Evolutionary conservation across 2,329 filamentous ascomycete species (phyloP).

Genomic region (Colletotrichum sp.): DNA sequence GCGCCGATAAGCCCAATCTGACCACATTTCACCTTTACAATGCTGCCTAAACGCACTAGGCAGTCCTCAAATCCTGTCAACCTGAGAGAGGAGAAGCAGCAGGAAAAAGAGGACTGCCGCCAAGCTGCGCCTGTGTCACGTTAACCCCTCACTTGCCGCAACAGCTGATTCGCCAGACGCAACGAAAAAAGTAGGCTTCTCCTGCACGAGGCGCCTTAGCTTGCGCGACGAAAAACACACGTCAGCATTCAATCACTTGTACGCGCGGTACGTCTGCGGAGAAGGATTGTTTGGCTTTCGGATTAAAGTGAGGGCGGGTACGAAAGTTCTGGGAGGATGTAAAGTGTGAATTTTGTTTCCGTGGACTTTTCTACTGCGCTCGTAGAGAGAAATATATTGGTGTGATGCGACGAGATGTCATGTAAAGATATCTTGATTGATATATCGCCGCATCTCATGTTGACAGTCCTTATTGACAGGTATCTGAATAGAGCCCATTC

Average conservation of each 20-base stretch:
- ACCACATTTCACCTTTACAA: background rate
- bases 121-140: background rate
- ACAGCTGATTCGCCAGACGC: background rate
- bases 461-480: too few relatives aligned
- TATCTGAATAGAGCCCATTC: too few relatives aligned
- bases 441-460: too few relatives aligned
- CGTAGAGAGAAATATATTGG: too few relatives aligned
- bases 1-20: background rate
- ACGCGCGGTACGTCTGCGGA: background rate
- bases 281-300: background rate
- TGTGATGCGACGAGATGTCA: too few relatives aligned
- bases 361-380: too few relatives aligned
- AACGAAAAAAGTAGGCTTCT: background rate
- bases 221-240: background rate
- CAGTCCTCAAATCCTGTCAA: background rate
- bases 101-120: background rate
- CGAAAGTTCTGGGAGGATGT: background rate
- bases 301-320: background rate
- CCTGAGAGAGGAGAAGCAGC: background rate
- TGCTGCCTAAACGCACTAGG: background rate
- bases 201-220: background rate
- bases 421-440: too few relatives aligned
- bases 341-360: conserved; percentile 14
- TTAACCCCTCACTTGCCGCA: background rate
- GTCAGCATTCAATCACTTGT: background rate